Base-by-base conservation (phyloP, 2,329 filamentous ascomycete genomes). In the Aplosporella prunicola region DNA sequence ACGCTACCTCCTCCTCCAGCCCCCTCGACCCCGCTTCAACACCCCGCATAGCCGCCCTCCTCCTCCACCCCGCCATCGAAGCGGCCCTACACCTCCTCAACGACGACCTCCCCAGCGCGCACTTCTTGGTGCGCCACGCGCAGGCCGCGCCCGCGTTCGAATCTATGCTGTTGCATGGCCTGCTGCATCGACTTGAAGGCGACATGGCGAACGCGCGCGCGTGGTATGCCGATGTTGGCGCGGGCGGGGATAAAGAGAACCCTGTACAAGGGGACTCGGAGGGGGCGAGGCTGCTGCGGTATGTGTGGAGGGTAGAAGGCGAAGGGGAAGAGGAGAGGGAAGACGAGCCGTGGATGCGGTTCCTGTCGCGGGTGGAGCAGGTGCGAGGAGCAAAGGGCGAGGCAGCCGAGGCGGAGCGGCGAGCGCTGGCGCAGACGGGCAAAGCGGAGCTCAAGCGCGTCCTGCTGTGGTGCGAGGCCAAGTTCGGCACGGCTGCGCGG, bases 51-150 rank as follows among this genome's bases (percentile, higher is more conserved):
- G 22, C 22, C 22, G 24, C 48, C 17, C 51, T 65, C 5, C 48
- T 47, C 7, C 46, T 67, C 1, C 67, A 72, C 43, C 67, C 69
- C 6, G 60, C 63, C 10, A 52, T 73, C 24, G 69, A 73, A 57
- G 56, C 66, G 8, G 52, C 64, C 1, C 57, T 73, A 4, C 70
- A 73, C 48, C 57, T 73, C 36, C 53, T 71, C 20, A 73, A 73
- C 47, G 52, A 55, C 43, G 69, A 73, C 48, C 54, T 72, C 0
- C 55, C 66, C 4, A 60, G 56, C 14, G 69, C 69, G 0, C 69
- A 74, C 50, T 72, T 73, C 48, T 57, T 72, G 1, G 57, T 68
- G 16, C 60, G 69, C 1, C 66, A 73, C 45, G 71, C 71, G 67
- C 63, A 70, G 49, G 58, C 61, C 7, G 48, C 58, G 10, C 68